A percentile compares a stretch with the other conserved stretches of the same genome.
Conservation (phyloP, 2,329 filamentous ascomycete species). For the Pseudopyricularia cyperi region DNA sequence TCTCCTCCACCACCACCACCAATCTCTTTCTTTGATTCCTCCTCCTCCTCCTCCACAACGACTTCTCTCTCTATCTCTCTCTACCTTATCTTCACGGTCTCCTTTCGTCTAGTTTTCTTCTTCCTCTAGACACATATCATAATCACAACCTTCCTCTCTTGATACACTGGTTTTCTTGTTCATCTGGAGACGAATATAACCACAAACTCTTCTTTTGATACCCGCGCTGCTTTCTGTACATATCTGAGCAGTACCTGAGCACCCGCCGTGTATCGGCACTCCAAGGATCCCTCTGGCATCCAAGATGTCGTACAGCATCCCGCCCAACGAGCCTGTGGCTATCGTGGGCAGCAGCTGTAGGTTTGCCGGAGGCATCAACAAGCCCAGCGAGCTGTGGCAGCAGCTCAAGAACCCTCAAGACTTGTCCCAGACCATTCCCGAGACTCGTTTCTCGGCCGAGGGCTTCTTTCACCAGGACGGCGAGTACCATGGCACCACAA, state of each 20-base stretch:
- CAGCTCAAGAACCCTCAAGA: conserved; percentile 14
- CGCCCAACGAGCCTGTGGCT: conserved; percentile 13
- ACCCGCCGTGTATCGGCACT: background rate
- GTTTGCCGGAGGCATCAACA: conserved; percentile 16
- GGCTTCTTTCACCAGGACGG: conserved; percentile 18
- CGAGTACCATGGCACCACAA: conserved; percentile 19
- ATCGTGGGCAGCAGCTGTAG: conserved; percentile 17
- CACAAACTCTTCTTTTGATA: background rate
- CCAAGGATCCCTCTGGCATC: background rate
- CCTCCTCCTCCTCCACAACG: no score
- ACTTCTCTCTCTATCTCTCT: no score
- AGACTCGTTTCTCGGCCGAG: conserved; percentile 13
- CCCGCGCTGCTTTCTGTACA: background rate
- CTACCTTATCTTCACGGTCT: no score
- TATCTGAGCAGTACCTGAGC: background rate
- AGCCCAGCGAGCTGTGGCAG: conserved; percentile 18
- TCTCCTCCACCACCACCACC: no score
- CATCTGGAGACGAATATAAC: background rate
- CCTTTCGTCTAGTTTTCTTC: no score
- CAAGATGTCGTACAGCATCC: conserved; percentile 6
- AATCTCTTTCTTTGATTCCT: no score
- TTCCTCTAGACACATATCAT: no score
- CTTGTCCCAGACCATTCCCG: conserved; percentile 13
- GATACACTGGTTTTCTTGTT: no score
- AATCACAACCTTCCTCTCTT: no score